phyloP scores from a whole-genome alignment of 2,329 filamentous ascomycete genomes.

The Colletotrichum camelliae region DNA sequence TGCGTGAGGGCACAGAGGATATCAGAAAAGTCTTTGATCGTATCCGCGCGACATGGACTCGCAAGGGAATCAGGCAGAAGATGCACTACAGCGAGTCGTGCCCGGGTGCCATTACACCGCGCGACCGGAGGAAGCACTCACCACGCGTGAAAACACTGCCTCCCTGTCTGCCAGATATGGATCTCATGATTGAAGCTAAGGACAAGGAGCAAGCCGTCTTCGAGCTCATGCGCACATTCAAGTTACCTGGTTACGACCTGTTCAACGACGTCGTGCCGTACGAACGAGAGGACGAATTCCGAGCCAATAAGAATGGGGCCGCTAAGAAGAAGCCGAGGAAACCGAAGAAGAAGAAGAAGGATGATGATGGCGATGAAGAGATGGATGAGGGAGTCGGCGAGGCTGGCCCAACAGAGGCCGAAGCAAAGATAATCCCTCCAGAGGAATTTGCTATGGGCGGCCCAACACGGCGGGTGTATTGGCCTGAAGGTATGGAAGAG shows the following conservation, averaged over 20 bases:
- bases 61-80: constrained; percentile 87
- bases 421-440: constrained; percentile 57
- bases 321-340: constrained; percentile 43
- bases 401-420: constrained; percentile 38
- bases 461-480: constrained; percentile 81
- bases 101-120: constrained; percentile 75
- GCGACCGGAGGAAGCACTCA: constrained; percentile 84
- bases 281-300: constrained; percentile 78
- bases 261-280: constrained; percentile 82
- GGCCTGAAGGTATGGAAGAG: constrained; percentile 88
- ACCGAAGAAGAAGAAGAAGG: constrained; percentile 39
- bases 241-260: constrained; percentile 77
- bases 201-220: constrained; percentile 98
- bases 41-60: constrained; percentile 83
- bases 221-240: constrained; percentile 88
- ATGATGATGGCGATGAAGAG: constrained; percentile 34
- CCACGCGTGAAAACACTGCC: constrained; percentile 80
- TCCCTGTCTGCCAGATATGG: constrained; percentile 82
- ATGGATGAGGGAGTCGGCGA: constrained; percentile 44
- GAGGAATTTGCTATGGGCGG: constrained; percentile 89
- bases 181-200: constrained; percentile 99
- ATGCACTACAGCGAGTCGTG: constrained; percentile 95
- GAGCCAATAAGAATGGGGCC: constrained; percentile 48
- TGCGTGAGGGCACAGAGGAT: constrained; percentile 85
- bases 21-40: constrained; percentile 76